Evolutionary conservation across 768 basidiomycete species (phyloP), one percentile per base, ranked within the genome.

Genomic region (Lentinula edodes): DNA sequence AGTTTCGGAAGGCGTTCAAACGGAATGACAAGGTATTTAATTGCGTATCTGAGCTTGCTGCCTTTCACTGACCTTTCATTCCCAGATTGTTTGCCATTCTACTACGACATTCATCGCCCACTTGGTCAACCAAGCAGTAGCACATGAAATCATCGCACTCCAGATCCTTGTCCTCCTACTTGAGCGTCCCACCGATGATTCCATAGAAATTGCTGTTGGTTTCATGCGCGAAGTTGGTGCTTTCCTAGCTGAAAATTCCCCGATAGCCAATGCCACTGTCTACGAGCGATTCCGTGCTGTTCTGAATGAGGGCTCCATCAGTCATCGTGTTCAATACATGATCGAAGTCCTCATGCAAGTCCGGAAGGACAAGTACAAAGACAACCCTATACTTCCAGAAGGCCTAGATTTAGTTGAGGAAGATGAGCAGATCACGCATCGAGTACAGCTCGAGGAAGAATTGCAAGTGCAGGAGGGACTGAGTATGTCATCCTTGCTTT

Each of bases 311-410:
- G 94, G 94, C 28, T 78, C 83, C 48, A 96, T 99, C 73, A 95
- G 92, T 69, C 95, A 98, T 67, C 87, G 97, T 66, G 93, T 96
- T 34, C 97, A 98, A 71, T 99, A 98, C 75, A 98, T 98, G 97
- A 93, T 99, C 66, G 97, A 98, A 76, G 97, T 98, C 3, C 81
- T 98, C 52, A 98, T 99, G 93, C 97, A 98, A 75, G 93, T 97
- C 7, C 83, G 97, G 66, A 98, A 97, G 78, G 97, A 99, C 80
- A 95, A 94, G 75, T 98, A 93, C 81, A 98, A 98, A 81, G 97
- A 98, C 70, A 98, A 99, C 72, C 95, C 95, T 16, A 86, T 94
- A 65, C 72, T 98, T 43, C 88, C 93, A 2, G 97, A 98, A 69
- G 97, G 96, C 0, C 72, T 99, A 69, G 97, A 99, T 71, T 76